Conservation (phyloP, 2,329 filamentous ascomycete genomes). For the Colletotrichum limetticola region DNA sequence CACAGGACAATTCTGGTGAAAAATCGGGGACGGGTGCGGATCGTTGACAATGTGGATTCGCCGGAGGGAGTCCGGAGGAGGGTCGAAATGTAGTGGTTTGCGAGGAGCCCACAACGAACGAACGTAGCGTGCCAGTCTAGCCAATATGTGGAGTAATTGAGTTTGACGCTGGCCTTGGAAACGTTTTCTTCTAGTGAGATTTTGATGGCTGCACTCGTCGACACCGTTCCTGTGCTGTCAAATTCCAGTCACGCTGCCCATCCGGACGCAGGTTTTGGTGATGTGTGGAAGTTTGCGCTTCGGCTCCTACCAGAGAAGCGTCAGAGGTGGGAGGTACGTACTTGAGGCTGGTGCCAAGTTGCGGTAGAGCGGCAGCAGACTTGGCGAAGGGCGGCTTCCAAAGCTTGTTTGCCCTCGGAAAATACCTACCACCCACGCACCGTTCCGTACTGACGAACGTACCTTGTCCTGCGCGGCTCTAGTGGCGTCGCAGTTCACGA, state of each 20-base stretch:
- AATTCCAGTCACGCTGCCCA: not conserved
- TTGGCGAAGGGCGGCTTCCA: slow-evolving; percentile 18
- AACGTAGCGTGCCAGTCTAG: not conserved
- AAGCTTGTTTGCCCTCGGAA: slow-evolving; percentile 28
- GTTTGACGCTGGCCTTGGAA: not conserved
- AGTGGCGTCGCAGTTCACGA: not conserved
- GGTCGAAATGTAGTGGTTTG: not conserved
- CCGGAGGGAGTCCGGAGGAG: slow-evolving; percentile 28
- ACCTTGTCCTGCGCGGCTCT: not conserved
- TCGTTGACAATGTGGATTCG: slow-evolving; percentile 15
- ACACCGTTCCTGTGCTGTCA: not conserved
- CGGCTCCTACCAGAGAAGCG: not conserved
- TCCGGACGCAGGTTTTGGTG: not conserved
- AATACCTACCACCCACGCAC: too few relatives aligned
- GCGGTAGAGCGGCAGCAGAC: slow-evolving; percentile 26
- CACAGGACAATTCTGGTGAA: not conserved
- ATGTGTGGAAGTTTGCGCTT: not conserved
- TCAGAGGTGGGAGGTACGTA: not conserved
- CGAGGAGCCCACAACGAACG: not conserved
- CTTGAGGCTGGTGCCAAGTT: slow-evolving; percentile 22
- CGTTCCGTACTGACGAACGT: not conserved
- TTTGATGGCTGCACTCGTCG: not conserved
- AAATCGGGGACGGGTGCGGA: not conserved
- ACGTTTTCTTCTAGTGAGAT: not conserved
- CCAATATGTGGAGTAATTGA: not conserved